A percentile compares a stretch with the other conserved stretches of the same genome.
Conservation (phyloP, 1,284 basidiomycete genomes). For the Apiotrichum mycotoxinovorans region DNA sequence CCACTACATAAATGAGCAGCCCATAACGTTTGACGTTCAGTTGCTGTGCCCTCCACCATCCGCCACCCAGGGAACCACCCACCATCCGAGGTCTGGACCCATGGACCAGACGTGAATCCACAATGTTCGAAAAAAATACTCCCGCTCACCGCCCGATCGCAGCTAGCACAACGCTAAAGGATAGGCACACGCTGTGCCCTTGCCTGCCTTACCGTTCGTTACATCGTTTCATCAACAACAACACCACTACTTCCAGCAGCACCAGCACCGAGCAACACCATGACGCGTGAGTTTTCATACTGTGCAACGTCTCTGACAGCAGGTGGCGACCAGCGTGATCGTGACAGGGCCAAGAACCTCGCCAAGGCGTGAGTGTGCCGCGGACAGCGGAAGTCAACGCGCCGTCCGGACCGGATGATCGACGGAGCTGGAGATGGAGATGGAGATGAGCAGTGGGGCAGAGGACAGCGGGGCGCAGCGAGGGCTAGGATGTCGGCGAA, state of each 20-base stretch:
- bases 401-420: too few species aligned
- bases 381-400: background rate
- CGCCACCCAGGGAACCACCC: too few species aligned
- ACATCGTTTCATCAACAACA: background rate
- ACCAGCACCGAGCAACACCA: background rate
- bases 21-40: too few species aligned
- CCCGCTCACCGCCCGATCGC: background rate
- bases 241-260: background rate
- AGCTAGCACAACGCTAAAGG: background rate
- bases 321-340: constrained; percentile 28
- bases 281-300: constrained; percentile 1
- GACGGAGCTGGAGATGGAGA: too few species aligned
- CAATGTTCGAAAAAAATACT: background rate
- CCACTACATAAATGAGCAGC: too few species aligned
- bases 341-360: constrained; percentile 21
- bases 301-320: background rate
- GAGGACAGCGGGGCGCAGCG: too few species aligned
- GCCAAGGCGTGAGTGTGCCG: constrained; percentile 20
- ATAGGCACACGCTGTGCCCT: background rate
- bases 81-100: too few species aligned
- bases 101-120: too few species aligned
- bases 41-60: too few species aligned
- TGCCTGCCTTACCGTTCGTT: background rate
- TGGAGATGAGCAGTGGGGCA: too few species aligned
- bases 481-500: too few species aligned